A percentile compares a stretch with the other conserved stretches of the same genome.
These are phyloP conservation scores for Westerdykella aurantiaca DNA, from an alignment of 2,329 filamentous ascomycete genomes.

Conservation along the genomic window DNA sequence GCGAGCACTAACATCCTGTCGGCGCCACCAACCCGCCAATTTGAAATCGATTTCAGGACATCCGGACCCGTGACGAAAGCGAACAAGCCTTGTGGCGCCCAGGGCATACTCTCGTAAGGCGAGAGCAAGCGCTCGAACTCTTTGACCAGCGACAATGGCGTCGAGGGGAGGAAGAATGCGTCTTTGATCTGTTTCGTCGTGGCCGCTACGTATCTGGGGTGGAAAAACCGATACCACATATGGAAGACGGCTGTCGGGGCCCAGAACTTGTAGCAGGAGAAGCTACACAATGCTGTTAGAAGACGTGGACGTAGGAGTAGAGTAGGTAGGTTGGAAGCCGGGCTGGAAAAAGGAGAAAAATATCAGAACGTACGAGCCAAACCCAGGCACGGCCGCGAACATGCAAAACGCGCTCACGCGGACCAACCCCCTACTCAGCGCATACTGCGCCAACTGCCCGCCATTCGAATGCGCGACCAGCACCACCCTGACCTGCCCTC, in stretches of 20 bases:
- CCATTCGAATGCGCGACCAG: conserved; percentile 51
- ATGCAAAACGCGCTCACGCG: conserved; percentile 44
- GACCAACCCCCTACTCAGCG: conserved; percentile 40
- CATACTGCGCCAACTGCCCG: conserved; percentile 47
- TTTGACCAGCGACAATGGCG: conserved; percentile 38
- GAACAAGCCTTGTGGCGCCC: conserved; percentile 47
- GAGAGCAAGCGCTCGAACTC: conserved; percentile 42
- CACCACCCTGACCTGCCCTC: conserved; percentile 32
- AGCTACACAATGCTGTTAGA: conserved; percentile 5
- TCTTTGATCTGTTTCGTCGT: conserved; percentile 45
- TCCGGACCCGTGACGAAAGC: conserved; percentile 40
- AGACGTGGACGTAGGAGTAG: conserved; percentile 24
- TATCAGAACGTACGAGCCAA: conserved; percentile 43
- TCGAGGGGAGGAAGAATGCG: conserved; percentile 48
- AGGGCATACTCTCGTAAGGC: conserved; percentile 50
- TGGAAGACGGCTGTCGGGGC: conserved; percentile 17
- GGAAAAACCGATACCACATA: conserved; percentile 44
- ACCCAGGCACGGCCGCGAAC: conserved; percentile 45
- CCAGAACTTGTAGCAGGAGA: conserved; percentile 24
- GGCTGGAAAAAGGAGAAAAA: neutral
- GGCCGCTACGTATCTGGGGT: conserved; percentile 48
- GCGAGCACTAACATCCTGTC: conserved; percentile 22
- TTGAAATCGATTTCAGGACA: conserved; percentile 36
- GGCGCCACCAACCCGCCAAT: conserved; percentile 37
- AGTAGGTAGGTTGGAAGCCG: conserved; percentile 43